These are phyloP conservation scores for Lasiodiplodia citricola DNA, from an alignment of 2,329 filamentous ascomycete genomes.

Conservation along the genomic window DNA sequence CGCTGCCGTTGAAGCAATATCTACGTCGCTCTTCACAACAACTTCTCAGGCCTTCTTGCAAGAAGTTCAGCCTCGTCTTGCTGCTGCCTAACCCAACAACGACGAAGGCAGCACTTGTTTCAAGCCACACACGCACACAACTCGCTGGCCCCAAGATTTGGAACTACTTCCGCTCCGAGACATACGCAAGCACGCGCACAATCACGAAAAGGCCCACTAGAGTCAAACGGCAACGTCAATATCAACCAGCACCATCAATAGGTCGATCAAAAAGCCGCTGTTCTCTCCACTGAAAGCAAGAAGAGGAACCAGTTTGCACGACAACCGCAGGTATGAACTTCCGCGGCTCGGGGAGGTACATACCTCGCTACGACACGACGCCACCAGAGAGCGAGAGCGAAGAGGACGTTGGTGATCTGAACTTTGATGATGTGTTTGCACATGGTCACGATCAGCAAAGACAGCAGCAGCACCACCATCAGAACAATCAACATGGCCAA, in stretches of 20 bases:
- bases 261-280: not conserved
- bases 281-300: not conserved
- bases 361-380: not conserved
- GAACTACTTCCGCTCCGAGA: not conserved
- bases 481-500: too few relatives aligned
- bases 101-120: not conserved
- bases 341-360: not conserved
- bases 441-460: not conserved
- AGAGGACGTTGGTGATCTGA: not conserved
- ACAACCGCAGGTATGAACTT: not conserved
- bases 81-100: not conserved
- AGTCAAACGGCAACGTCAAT: not conserved
- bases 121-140: not conserved
- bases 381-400: not conserved
- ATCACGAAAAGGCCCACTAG: not conserved
- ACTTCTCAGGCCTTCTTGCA: not conserved
- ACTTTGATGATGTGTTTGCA: slow-evolving; percentile 5
- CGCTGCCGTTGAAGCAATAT: not conserved
- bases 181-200: not conserved
- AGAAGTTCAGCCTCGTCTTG: not conserved
- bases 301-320: not conserved
- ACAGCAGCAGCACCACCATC: not conserved
- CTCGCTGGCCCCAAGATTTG: not conserved
- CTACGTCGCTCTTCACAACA: not conserved
- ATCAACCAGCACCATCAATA: not conserved